Evolutionary conservation across 1,284 basidiomycete genomes (phyloP).

Genomic region (Cryptococcus sp.): DNA sequence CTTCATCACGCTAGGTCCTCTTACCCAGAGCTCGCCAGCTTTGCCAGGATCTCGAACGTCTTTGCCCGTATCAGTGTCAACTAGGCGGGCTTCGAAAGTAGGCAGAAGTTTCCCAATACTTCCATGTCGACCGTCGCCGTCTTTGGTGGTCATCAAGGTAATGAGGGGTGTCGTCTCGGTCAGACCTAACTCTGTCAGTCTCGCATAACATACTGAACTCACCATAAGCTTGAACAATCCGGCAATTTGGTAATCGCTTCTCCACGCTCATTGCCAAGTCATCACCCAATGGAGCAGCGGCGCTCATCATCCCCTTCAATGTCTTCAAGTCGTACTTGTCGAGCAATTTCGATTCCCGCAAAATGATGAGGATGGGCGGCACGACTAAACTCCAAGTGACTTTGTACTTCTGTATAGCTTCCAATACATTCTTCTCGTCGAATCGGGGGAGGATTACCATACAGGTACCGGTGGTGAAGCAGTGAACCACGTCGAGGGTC

Average conservation of each 20-base stretch:
- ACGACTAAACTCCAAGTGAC: constrained; percentile 66
- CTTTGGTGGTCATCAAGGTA: constrained; percentile 37
- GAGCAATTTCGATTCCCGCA: constrained; percentile 54
- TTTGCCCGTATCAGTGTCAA: constrained; percentile 45
- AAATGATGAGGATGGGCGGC: constrained; percentile 70
- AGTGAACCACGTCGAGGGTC: not conserved
- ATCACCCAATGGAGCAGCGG: constrained; percentile 72
- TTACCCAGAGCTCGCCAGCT: constrained; percentile 74
- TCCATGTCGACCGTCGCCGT: constrained; percentile 51
- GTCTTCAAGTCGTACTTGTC: constrained; percentile 65
- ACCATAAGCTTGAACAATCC: constrained; percentile 45
- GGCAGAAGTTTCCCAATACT: constrained; percentile 69
- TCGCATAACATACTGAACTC: not conserved
- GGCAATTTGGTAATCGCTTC: constrained; percentile 13
- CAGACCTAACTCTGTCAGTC: constrained; percentile 28
- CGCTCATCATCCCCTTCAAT: constrained; percentile 62
- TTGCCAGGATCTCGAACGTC: constrained; percentile 52
- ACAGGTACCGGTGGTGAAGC: constrained; percentile 6
- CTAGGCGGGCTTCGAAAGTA: constrained; percentile 70
- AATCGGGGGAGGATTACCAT: constrained; percentile 65
- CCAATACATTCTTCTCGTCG: constrained; percentile 55
- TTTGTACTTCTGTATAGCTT: constrained; percentile 64
- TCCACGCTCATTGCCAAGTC: constrained; percentile 34
- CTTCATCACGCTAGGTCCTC: constrained; percentile 77
- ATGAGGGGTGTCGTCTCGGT: constrained; percentile 52